Base-by-base conservation (phyloP, 768 basidiomycete species). In the Suillus spraguei region DNA sequence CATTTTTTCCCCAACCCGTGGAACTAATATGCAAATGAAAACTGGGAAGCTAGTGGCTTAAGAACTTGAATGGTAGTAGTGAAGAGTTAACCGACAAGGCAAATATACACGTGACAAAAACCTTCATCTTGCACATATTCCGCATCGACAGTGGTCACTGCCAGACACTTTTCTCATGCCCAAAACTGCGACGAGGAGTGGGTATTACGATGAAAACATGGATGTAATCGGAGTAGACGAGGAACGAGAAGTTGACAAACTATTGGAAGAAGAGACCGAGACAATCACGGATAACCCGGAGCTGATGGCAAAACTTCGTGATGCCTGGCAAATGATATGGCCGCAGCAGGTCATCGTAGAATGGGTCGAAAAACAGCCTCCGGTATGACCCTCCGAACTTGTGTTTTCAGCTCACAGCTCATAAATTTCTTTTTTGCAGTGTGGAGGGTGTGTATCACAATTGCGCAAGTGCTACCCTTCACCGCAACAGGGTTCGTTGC, bases 171-270 rank as follows among this genome's bases (percentile, higher is more conserved):
- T 33, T 36, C 33, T 53, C 32, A 53, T 53, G 52, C 52, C 52
- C 11, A 53, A 33, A 53, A 53, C 11, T 35, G 17, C 32, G 10
- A 53, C 52, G 10, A 11, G 32, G 33, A 53, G 52, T 33, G 20
- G 33, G 17, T 13, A 33, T n/a, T n/a, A 53, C 3, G 20, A n/a
- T 35, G 52, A 53, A n/a, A 53, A 13, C 13, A 35, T n/a, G 52
- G 52, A 53, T 36, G 20, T 53, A n/a, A 13, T 20, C 11, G 52
- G 52, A 53, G 52, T 53, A 33, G 52, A 53, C 8, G 59, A 63
- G 52, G 63, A 63, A 50, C 63, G 44, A 32, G 63, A 63, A 42
- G 63, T 61, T 14, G 63, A 63, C 16, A 35, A 60, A 11, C 47
- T 63, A 22, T 59, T 63, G 28, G 46, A 63, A 22, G 63, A 60